Evolutionary conservation across 2,329 filamentous ascomycete species (phyloP), one percentile per base, ranked within the genome.

Genomic region (Sclerotinia spermophila): DNA sequence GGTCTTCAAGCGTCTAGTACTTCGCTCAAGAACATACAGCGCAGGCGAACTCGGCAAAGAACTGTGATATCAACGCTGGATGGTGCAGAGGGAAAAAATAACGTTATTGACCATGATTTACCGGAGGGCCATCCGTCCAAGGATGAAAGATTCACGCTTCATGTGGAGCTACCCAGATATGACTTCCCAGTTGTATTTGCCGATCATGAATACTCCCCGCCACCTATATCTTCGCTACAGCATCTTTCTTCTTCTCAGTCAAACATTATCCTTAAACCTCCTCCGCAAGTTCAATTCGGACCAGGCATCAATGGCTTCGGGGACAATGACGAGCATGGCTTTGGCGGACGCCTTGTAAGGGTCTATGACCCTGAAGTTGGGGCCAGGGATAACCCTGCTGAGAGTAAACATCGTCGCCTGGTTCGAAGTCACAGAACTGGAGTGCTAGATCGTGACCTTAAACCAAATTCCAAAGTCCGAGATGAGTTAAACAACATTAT

Each of bases 171-270:
- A 62, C 94, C 94, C 19, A 90, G 94, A 17, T 99, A 97, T 79
- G 96, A 99, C 78, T 97, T 97, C 76, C 93, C 96, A 0, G 89
- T 99, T 56, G 93, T 99, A 38, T 99, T 97, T 82, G 92, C 93
- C 42, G 96, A 99, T 79, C 89, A 96, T 77, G 94, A 97, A 79
- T 99, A 99, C 78, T 89, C 92, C 1, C 87, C 93, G 1, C 93
- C 94, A 1, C 92, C 93, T 0, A 86, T 97, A 55, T 96, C 94
- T 1, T 88, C 90, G 19, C 84, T 95, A 71, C 86, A 90, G 74
- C 86, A 92, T 75, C 81, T 87, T 71, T 85, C 86, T 2, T 82
- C 86, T 8, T 88, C 89, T 8, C 87, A 90, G 74, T 88, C 90
- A 15, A 91, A 91, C 71, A 84, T 93, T 48, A 85, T 92, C 42